Base-by-base conservation (phyloP, 352 stramenopile genomes). In the Halophytophthora polymorphica region DNA sequence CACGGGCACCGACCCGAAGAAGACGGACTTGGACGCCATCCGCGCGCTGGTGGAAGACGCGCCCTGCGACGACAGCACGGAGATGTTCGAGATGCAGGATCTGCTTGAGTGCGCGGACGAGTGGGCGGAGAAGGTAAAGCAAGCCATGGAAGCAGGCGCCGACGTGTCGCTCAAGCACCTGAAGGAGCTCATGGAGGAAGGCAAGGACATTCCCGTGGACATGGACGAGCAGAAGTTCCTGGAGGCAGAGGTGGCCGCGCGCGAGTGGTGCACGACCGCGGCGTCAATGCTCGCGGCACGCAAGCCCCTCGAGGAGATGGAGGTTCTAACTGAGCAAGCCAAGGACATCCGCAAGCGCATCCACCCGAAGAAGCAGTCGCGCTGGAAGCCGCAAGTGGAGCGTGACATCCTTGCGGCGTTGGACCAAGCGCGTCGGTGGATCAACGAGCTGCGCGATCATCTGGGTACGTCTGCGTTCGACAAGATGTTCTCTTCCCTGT, bases 71-170 rank as follows among this genome's bases (percentile, higher is more conserved):
- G 83, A 90, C 44, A 93, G 74, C 38, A 73, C 69, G 8, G 85
- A 95, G 43, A 86, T 93, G 64, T 93, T 90, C 57, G 85, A 95
- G 60, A 95, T 95, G 83, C 83, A 95, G 52, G 85, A 93, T 22
- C 58, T 95, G n/a, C 60, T 95, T 6, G 83, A 83, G 51, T 95
- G 84, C 63, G 85, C 85, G 2, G 82, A 93, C 47, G 81, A 85
- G 36, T 95, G 85, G 85, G 79, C 81, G 6, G 64, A 78, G 6
- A 89, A 88, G 43, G 83, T 95, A 17, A 83, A 82, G 31, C 48
- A 69, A 6, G 83, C 85, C n/a, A 89, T 95, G 35, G 79, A 90
- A 57, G 73, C 73, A 25, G 79, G 71, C 19, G 69, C 72, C 10
- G 78, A 90, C 44, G 80, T 93, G 5, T 58, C 77, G 1, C 50